Evolutionary conservation across 2,329 filamentous ascomycete species (phyloP).

Genomic region (Penicillium sp.): DNA sequence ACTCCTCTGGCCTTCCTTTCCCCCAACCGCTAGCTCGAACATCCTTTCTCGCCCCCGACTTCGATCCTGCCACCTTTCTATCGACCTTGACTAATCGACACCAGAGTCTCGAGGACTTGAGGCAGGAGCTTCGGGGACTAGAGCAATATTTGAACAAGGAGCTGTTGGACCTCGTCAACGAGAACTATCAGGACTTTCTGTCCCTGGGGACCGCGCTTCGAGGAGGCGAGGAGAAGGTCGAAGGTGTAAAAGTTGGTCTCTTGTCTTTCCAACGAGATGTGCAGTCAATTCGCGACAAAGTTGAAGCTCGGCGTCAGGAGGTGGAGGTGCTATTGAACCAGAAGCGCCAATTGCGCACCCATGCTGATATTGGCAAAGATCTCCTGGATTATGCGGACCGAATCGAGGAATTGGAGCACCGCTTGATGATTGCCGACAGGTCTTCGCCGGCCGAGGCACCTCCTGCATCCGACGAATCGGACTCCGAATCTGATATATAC

Average conservation of each 20-base stretch:
- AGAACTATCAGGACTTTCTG: slow-evolving; percentile 90
- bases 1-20: slow-evolving; percentile 72
- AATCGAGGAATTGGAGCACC: slow-evolving; percentile 63
- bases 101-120: slow-evolving; percentile 92
- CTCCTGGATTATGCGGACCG: slow-evolving; percentile 47
- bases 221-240: slow-evolving; percentile 87
- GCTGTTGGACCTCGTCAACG: slow-evolving; percentile 89
- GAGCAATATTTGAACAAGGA: slow-evolving; percentile 78
- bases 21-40: slow-evolving; percentile 77
- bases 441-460: slow-evolving; percentile 17
- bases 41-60: slow-evolving; percentile 75
- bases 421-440: slow-evolving; percentile 61
- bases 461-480: slow-evolving; percentile 22
- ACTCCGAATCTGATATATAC: slow-evolving; percentile 37
- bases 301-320: slow-evolving; percentile 63
- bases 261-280: slow-evolving; percentile 82
- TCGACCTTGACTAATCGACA: slow-evolving; percentile 80
- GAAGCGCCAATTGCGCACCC: slow-evolving; percentile 60
- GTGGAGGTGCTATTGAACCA: slow-evolving; percentile 64
- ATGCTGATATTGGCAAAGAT: slow-evolving; percentile 61
- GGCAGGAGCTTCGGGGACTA: slow-evolving; percentile 77
- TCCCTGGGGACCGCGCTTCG: slow-evolving; percentile 75
- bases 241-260: slow-evolving; percentile 83
- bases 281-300: slow-evolving; percentile 66
- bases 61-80: slow-evolving; percentile 80